Evolutionary conservation across 139 green algal genomes (phyloP).

Genomic region (Parachlorella kessleri): DNA sequence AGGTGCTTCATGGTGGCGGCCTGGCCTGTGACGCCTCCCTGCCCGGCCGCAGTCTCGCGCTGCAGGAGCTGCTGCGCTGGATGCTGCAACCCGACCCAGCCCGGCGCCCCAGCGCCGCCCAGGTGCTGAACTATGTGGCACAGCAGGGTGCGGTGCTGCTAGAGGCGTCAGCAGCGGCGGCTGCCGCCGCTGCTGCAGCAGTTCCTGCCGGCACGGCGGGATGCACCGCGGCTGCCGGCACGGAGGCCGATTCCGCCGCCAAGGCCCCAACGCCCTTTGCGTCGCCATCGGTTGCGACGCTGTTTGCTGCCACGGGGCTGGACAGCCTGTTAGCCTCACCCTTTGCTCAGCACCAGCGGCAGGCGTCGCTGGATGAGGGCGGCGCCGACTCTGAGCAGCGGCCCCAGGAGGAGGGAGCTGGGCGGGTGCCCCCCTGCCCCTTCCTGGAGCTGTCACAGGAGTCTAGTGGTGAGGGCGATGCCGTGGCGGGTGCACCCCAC

Average conservation of each 20-base stretch:
- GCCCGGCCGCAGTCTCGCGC: slow-evolving; percentile 6
- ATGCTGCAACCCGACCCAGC: slow-evolving; percentile 33
- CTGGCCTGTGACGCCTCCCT: slow-evolving; percentile 4
- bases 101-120: slow-evolving; percentile 23
- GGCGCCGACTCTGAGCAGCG: background rate
- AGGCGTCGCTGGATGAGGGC: background rate
- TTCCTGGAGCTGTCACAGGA: too few relatives aligned
- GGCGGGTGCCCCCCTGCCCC: too few relatives aligned
- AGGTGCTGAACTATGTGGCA: slow-evolving; percentile 23
- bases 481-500: too few relatives aligned
- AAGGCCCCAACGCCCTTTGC: background rate
- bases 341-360: slow-evolving; percentile 2
- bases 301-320: too few relatives aligned
- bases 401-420: background rate
- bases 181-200: too few relatives aligned
- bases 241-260: background rate
- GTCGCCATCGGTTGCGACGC: too few relatives aligned
- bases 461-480: too few relatives aligned
- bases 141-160: slow-evolving; percentile 3
- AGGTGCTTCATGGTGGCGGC: slow-evolving; percentile 2
- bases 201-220: background rate
- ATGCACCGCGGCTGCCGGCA: background rate
- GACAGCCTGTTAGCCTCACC: background rate
- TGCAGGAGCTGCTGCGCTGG: slow-evolving; percentile 31
- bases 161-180: background rate